Conservation (phyloP, 148 eudicot species). For the Rhododendron ferrugineum region DNA sequence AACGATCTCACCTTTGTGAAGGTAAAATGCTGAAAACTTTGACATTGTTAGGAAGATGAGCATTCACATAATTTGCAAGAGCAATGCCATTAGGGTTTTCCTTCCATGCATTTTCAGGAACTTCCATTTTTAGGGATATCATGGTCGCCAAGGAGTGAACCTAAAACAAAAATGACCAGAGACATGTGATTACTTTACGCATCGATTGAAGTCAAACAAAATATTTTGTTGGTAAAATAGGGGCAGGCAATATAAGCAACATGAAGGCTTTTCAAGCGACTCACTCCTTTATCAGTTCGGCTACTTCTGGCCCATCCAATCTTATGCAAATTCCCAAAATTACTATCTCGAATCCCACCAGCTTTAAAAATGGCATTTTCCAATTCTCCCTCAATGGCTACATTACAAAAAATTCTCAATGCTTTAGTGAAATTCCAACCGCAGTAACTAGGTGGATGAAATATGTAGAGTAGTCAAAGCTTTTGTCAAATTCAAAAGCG, state of each 20-base stretch:
- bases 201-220: background rate
- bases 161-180: slow-evolving; percentile 24
- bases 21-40: slow-evolving; percentile 85
- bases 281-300: slow-evolving; percentile 93
- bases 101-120: slow-evolving; percentile 76
- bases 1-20: slow-evolving; percentile 46
- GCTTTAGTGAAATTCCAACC: slow-evolving; percentile 21
- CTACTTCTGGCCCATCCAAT: slow-evolving; percentile 91
- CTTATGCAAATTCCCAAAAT: slow-evolving; percentile 71
- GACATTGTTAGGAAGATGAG: slow-evolving; percentile 65
- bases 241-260: background rate
- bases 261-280: slow-evolving; percentile 10
- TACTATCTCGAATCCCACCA: slow-evolving; percentile 82
- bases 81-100: slow-evolving; percentile 72
- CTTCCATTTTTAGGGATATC: slow-evolving; percentile 89
- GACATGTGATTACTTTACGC: background rate
- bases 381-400: slow-evolving; percentile 83
- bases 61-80: slow-evolving; percentile 65
- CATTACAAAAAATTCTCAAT: slow-evolving; percentile 24
- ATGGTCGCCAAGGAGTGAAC: slow-evolving; percentile 91
- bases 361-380: slow-evolving; percentile 76
- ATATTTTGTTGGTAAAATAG: background rate
- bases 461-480: background rate
- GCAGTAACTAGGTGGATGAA: slow-evolving; percentile 9
- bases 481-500: background rate